Percentiles rank a stretch among this genome's conserved stretches.
phyloP scores from a whole-genome alignment of 495 filamentous ascomycete genomes.

The Hypoxylon fragiforme region DNA sequence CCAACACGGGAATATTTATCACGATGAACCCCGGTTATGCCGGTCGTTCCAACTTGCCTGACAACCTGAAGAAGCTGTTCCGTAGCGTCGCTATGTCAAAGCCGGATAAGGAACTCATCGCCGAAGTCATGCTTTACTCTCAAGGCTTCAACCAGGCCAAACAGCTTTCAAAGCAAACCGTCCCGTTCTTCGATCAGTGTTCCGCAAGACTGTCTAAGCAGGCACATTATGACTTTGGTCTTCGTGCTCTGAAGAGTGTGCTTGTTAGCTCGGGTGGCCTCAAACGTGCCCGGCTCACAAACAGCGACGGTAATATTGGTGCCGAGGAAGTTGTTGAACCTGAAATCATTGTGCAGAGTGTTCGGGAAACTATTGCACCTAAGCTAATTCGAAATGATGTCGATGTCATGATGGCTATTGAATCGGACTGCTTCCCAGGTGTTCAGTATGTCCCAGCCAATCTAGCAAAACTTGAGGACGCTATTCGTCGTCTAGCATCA shows the following conservation, averaged over 20 bases:
- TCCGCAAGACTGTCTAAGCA: conserved; percentile 81
- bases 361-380: conserved; percentile 96
- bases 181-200: conserved; percentile 97
- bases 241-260: conserved; percentile 97
- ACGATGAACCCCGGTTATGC: conserved; percentile 99
- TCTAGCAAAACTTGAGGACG: conserved; percentile 72
- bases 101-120: conserved; percentile 98
- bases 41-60: conserved; percentile 93
- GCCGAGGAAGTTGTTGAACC: conserved; percentile 82
- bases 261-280: conserved; percentile 95
- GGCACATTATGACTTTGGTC: conserved; percentile 97
- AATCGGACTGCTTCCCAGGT: conserved; percentile 85
- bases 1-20: conserved; percentile 97
- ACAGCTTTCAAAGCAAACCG: conserved; percentile 85
- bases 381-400: conserved; percentile 94
- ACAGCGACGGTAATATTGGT: conserved; percentile 55
- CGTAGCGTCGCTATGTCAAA: conserved; percentile 99
- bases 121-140: conserved; percentile 99
- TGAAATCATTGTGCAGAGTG: conserved; percentile 98
- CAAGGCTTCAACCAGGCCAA: conserved; percentile 98
- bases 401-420: conserved; percentile 81
- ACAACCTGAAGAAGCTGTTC: conserved; percentile 99
- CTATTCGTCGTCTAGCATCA: conserved; percentile 78
- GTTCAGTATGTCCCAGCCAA: conserved; percentile 91
- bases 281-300: conserved; percentile 79